Evolutionary conservation across 768 basidiomycete genomes (phyloP).

Genomic region (Amanita thiersii): DNA sequence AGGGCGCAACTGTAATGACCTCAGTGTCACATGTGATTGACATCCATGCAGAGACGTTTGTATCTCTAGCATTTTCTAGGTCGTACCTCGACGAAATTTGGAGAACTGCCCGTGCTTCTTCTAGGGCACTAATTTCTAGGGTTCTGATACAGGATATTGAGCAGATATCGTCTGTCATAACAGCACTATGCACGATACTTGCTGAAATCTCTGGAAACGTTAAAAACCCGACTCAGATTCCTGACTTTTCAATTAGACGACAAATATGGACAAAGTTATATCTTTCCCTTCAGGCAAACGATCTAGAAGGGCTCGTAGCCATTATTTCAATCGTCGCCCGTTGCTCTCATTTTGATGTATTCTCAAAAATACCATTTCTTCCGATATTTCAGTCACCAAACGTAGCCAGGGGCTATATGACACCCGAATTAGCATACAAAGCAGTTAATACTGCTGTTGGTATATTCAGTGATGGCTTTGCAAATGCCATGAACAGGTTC

Average conservation of each 20-base stretch:
- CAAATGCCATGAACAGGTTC: constrained; percentile 52
- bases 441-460: constrained; percentile 56
- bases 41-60: constrained; percentile 29
- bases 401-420: constrained; percentile 14
- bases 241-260: constrained; percentile 35
- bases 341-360: constrained; percentile 57
- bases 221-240: constrained; percentile 16
- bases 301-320: constrained; percentile 48
- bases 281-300: constrained; percentile 45
- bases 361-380: constrained; percentile 46
- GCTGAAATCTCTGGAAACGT: constrained; percentile 14
- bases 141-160: constrained; percentile 24
- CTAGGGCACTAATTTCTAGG: constrained; percentile 26
- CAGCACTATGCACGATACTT: constrained; percentile 21
- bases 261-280: constrained; percentile 69
- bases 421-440: constrained; percentile 29
- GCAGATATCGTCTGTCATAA: constrained; percentile 22
- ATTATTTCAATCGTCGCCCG: constrained; percentile 52
- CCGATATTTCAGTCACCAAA: constrained; percentile 21
- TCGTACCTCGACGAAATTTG: constrained; percentile 26
- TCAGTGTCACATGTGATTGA: constrained; percentile 25
- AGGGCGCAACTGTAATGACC: constrained; percentile 15
- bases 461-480: constrained; percentile 53
- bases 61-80: constrained; percentile 28
- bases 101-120: constrained; percentile 23